Evolutionary conservation across 345 rosid species (phyloP).

Genomic region (Dovyalis caffra): DNA sequence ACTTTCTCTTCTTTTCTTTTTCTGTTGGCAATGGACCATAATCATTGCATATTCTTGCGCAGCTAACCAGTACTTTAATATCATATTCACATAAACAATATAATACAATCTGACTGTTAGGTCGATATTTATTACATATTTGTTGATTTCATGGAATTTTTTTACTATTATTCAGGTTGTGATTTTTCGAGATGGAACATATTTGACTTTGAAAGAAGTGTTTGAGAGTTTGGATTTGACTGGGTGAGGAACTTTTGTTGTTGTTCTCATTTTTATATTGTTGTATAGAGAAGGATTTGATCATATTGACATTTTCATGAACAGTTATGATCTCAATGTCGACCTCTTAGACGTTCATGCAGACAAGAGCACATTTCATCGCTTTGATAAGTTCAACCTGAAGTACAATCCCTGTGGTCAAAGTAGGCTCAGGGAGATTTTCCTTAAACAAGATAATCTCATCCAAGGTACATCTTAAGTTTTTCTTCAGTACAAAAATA

Average conservation of each 20-base stretch:
- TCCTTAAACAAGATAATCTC: conserved; percentile 98
- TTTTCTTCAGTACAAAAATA: neutral
- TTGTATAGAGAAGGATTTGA: neutral
- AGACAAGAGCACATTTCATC: conserved; percentile 99
- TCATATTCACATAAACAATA: neutral
- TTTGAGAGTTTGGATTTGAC: conserved; percentile 93
- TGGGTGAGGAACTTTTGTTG: conserved; percentile 49
- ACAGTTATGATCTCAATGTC: conserved; percentile 91
- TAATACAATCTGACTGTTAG: neutral
- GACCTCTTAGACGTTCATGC: conserved; percentile 99
- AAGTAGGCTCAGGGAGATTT: conserved; percentile 98
- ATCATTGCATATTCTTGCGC: neutral
- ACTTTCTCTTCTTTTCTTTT: conserved; percentile 1
- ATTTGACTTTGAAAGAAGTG: conserved; percentile 91
- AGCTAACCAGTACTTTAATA: neutral
- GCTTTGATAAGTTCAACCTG: conserved; percentile 97
- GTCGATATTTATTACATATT: conserved; percentile 8
- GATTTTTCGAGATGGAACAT: conserved; percentile 96
- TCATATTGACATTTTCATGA: conserved; percentile 12
- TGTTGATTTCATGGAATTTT: neutral
- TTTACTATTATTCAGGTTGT: conserved; percentile 65
- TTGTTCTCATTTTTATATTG: neutral
- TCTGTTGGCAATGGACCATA: neutral
- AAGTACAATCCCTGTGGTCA: conserved; percentile 99
- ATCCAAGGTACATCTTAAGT: conserved; percentile 66